Evolutionary conservation across 441 rosid genomes (phyloP).

Genomic region (Euphorbia corollata): DNA sequence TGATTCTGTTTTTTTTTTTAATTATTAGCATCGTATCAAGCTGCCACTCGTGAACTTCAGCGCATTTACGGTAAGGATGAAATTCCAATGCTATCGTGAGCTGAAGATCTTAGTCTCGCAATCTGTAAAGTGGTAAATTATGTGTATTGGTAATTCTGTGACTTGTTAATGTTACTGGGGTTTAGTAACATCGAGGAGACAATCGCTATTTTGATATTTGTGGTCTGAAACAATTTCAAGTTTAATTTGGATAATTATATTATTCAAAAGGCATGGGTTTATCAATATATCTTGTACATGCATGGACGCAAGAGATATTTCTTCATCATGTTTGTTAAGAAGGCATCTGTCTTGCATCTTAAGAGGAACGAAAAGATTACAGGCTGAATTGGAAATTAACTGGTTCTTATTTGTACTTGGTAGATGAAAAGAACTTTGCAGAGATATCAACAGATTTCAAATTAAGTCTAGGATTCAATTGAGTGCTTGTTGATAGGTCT

Average conservation of each 20-base stretch:
- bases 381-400: not conserved
- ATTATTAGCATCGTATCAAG: constrained; percentile 47
- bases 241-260: constrained; percentile 8
- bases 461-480: too few species aligned
- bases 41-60: constrained; percentile 68
- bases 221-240: not conserved
- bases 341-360: not conserved
- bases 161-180: constrained; percentile 17
- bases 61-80: constrained; percentile 66
- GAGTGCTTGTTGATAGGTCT: too few species aligned
- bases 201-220: constrained; percentile 12
- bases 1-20: not conserved
- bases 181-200: constrained; percentile 22
- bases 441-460: too few species aligned
- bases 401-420: not conserved
- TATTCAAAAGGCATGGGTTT: not conserved
- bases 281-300: not conserved
- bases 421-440: too few species aligned
- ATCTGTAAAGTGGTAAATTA: constrained; percentile 22
- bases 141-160: constrained; percentile 22
- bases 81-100: constrained; percentile 30
- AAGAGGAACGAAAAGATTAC: not conserved
- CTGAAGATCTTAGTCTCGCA: constrained; percentile 21
- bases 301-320: not conserved
- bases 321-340: constrained; percentile 3